Evolutionary conservation across 176 grass and related monocot species (phyloP).

Genomic region (Ananas comosus): DNA sequence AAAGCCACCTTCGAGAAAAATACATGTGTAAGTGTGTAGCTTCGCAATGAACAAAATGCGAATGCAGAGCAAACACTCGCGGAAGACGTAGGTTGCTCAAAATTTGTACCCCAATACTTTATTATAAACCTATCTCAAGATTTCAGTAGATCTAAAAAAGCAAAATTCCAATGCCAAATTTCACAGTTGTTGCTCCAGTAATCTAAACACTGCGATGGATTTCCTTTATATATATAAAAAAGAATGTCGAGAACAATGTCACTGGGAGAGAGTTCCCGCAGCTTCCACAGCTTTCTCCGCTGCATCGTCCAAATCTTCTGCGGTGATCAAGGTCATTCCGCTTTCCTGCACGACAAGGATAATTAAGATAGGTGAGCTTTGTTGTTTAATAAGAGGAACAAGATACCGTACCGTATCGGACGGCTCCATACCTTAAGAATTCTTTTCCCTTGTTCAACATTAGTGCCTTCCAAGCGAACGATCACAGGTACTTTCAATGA

Average conservation of each 20-base stretch:
- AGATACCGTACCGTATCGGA: not conserved
- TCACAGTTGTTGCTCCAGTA: not conserved
- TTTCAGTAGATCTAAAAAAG: not conserved
- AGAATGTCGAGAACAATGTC: not conserved
- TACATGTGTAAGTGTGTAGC: not conserved
- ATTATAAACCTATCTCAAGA: not conserved
- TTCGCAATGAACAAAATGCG: not conserved
- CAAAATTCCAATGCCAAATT: not conserved
- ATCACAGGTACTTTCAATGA: constrained; percentile 94
- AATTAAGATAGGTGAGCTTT: constrained; percentile 6
- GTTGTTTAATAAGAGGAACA: not conserved
- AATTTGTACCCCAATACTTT: not conserved
- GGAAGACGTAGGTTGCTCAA: not conserved
- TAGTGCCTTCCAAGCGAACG: constrained; percentile 95
- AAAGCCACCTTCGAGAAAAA: not conserved
- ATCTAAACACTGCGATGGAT: not conserved
- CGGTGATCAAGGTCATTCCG: constrained; percentile 86
- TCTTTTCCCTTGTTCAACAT: constrained; percentile 98
- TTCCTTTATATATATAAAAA: too few relatives aligned
- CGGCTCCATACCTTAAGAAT: constrained; percentile 77
- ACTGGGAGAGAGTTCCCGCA: not conserved
- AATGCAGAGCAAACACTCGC: not conserved
- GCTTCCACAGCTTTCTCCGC: constrained; percentile 90
- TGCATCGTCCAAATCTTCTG: constrained; percentile 96
- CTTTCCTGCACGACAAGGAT: constrained; percentile 57